These are phyloP conservation scores for Botryotinia convoluta DNA, from an alignment of 2,329 filamentous ascomycete genomes.

Conservation along the genomic window DNA sequence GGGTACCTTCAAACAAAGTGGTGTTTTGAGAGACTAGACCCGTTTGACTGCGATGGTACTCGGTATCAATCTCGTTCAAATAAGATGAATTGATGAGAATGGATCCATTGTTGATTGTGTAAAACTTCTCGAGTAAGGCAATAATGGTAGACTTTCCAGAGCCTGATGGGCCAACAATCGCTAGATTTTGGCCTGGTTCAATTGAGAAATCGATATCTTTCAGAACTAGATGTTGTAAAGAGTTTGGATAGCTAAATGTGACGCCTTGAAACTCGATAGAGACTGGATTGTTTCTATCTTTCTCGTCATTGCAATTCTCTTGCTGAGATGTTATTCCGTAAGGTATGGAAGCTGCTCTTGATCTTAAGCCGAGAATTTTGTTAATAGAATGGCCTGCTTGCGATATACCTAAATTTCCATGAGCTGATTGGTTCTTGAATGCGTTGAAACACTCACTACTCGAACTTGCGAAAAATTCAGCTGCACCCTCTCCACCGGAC, in stretches of 20 bases:
- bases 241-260: neutral
- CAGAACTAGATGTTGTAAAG: constrained; percentile 30
- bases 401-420: neutral
- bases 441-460: constrained; percentile 54
- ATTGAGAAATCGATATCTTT: constrained; percentile 72
- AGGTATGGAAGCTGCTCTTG: neutral
- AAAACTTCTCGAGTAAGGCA: constrained; percentile 86
- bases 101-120: constrained; percentile 60
- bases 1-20: constrained; percentile 53
- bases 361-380: neutral
- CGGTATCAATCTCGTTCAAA: neutral
- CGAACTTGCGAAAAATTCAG: constrained; percentile 79
- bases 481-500: constrained; percentile 86
- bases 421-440: neutral
- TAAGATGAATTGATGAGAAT: neutral
- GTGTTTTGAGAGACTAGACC: constrained; percentile 49
- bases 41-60: neutral
- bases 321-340: neutral
- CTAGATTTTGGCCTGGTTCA: constrained; percentile 76
- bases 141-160: constrained; percentile 49
- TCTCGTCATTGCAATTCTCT: neutral
- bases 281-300: neutral
- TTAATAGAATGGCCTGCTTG: neutral
- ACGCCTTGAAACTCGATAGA: constrained; percentile 3
- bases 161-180: constrained; percentile 61